Conservation (phyloP, 352 stramenopile species). For the Globisporangium paddicum region DNA sequence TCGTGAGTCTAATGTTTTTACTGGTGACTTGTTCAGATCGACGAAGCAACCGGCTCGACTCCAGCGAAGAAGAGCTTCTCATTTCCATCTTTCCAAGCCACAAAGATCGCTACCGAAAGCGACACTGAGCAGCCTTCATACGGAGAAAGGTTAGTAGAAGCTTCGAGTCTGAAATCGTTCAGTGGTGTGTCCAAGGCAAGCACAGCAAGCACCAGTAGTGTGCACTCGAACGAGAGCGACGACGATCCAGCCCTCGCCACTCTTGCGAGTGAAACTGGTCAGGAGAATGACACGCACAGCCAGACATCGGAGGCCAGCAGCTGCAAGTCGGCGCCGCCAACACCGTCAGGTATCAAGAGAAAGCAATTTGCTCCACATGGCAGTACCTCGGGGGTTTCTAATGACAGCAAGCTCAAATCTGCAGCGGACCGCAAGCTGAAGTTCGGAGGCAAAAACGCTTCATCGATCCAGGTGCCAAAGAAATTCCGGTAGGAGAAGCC, state of each 20-base stretch:
- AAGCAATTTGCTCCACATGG: conserved; percentile 3
- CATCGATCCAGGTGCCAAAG: conserved; percentile 13
- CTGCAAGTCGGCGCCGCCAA: conserved; percentile 4
- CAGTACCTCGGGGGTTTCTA: background rate
- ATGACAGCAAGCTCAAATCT: conserved; percentile 7
- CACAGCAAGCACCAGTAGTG: conserved; percentile 16
- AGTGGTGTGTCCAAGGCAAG: conserved; percentile 10
- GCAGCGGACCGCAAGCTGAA: conserved; percentile 14
- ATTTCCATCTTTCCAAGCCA: conserved; percentile 43
- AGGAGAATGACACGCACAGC: background rate
- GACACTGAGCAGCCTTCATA: background rate
- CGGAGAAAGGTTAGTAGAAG: conserved; percentile 1
- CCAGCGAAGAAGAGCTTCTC: conserved; percentile 33
- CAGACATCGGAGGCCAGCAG: background rate
- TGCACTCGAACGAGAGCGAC: conserved; percentile 11
- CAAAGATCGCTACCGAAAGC: conserved; percentile 15
- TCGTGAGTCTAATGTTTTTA: background rate
- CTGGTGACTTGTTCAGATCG: conserved; percentile 20
- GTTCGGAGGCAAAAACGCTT: conserved; percentile 5
- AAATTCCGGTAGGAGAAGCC: conserved; percentile 12
- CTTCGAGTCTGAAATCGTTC: background rate
- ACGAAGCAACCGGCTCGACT: conserved; percentile 29
- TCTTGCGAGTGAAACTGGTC: background rate
- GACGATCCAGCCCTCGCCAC: conserved; percentile 1
- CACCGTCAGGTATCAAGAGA: conserved; percentile 2